Evolutionary conservation across 495 filamentous ascomycete genomes (phyloP).

Genomic region (Aspergillus avenaceus): DNA sequence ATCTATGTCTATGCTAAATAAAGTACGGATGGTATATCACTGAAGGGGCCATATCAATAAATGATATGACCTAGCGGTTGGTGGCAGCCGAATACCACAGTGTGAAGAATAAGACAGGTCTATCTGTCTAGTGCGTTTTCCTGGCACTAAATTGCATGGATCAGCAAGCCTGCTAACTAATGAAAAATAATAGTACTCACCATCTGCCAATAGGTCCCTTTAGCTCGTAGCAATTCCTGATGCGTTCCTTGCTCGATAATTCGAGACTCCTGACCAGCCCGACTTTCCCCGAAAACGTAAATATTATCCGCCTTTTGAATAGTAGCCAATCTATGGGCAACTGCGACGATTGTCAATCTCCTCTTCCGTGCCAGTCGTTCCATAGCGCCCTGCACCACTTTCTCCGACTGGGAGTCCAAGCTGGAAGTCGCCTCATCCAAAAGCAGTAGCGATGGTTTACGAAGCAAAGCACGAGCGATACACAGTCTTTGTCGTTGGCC

Average conservation of each 20-base stretch:
- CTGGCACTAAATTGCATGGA: conserved; percentile 1
- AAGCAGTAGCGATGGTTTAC: conserved; percentile 59
- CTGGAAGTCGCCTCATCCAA: conserved; percentile 70
- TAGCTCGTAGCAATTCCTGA: conserved; percentile 19
- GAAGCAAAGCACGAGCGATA: conserved; percentile 65
- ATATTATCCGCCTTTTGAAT: conserved; percentile 70
- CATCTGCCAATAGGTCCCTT: conserved; percentile 35
- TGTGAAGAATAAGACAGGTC: neutral
- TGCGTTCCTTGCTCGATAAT: conserved; percentile 24
- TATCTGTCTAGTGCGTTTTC: conserved; percentile 4
- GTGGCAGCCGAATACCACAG: no score
- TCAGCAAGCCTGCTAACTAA: neutral
- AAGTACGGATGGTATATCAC: no score
- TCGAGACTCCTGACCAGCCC: conserved; percentile 14
- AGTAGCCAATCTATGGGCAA: conserved; percentile 69
- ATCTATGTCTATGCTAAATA: no score
- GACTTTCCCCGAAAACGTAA: conserved; percentile 55
- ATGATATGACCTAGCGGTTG: no score
- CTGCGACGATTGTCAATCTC: conserved; percentile 59
- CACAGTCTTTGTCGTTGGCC: conserved; percentile 69
- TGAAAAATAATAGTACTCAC: conserved; percentile 11
- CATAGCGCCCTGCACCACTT: conserved; percentile 60
- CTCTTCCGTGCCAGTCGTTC: conserved; percentile 49
- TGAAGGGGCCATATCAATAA: no score
- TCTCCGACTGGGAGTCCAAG: conserved; percentile 65